Evolutionary conservation across 345 rosid species (phyloP).

Genomic region (Citrus trifoliata): DNA sequence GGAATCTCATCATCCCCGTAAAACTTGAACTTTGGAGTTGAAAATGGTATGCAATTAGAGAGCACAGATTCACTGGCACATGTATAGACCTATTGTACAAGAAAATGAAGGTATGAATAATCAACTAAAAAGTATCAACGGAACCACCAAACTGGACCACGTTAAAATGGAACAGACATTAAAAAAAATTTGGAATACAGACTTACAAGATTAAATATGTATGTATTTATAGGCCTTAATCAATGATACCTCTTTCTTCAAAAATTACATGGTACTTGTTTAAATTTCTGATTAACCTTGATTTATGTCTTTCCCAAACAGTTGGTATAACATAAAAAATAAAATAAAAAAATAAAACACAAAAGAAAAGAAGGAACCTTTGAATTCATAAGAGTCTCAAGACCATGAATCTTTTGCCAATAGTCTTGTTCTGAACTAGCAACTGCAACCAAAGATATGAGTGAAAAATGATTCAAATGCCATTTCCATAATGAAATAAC

Average conservation of each 20-base stretch:
- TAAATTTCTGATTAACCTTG: too few relatives aligned
- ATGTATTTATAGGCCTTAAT: too few relatives aligned
- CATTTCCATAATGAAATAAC: background rate
- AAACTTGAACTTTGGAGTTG: slow-evolving; percentile 54
- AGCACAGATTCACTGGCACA: slow-evolving; percentile 56
- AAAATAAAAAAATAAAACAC: background rate
- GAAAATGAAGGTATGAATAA: slow-evolving; percentile 1
- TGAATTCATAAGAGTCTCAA: slow-evolving; percentile 73
- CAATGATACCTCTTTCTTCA: too few relatives aligned
- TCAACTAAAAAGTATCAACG: background rate
- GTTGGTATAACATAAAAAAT: background rate
- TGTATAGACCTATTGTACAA: slow-evolving; percentile 61
- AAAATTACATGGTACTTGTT: too few relatives aligned
- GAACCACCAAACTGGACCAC: background rate
- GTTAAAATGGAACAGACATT: background rate
- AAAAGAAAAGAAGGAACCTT: slow-evolving; percentile 53
- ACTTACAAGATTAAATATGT: too few relatives aligned
- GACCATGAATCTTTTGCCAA: slow-evolving; percentile 56
- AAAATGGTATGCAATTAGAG: slow-evolving; percentile 54
- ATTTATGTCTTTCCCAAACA: too few relatives aligned
- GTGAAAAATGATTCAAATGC: background rate
- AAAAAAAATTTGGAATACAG: too few relatives aligned
- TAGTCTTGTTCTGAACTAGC: slow-evolving; percentile 31
- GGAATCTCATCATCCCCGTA: slow-evolving; percentile 39
- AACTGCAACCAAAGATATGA: slow-evolving; percentile 33